Percentiles rank a stretch among this genome's conserved stretches.
phyloP scores from a whole-genome alignment of 352 stramenopile genomes.

The Aphanomyces invadans region DNA sequence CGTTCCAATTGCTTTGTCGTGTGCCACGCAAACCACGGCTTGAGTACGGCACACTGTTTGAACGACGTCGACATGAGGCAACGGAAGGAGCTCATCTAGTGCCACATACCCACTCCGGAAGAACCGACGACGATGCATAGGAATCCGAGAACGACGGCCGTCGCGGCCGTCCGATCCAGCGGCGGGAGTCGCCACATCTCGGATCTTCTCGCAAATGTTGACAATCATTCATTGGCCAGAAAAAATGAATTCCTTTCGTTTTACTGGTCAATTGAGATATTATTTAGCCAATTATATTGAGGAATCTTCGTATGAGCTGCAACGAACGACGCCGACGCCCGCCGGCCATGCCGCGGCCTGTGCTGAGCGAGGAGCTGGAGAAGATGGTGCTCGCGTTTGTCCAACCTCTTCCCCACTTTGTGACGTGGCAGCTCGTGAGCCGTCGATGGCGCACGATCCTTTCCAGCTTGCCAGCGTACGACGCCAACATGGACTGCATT shows the following conservation, averaged over 20 bases:
- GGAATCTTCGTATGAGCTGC: too few species aligned
- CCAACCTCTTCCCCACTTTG: neutral
- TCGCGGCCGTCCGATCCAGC: neutral
- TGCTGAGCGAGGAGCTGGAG: neutral
- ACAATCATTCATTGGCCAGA: neutral
- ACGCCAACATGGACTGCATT: neutral
- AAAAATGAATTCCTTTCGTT: too few species aligned
- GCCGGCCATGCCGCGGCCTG: neutral
- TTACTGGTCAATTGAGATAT: neutral
- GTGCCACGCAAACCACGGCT: too few species aligned
- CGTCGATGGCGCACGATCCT: neutral
- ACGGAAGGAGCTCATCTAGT: neutral
- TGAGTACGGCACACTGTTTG: too few species aligned
- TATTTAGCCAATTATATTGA: neutral
- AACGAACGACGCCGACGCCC: neutral
- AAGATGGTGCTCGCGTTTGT: slow-evolving; percentile 2
- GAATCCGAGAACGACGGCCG: neutral
- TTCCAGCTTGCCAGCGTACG: neutral
- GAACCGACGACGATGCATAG: neutral
- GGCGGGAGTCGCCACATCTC: neutral
- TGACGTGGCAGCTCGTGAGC: neutral
- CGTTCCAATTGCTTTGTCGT: neutral
- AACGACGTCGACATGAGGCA: neutral
- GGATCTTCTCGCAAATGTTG: neutral
- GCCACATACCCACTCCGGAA: neutral